Conservation (phyloP, 2,329 filamentous ascomycete species). For the Exophiala spinifera region DNA sequence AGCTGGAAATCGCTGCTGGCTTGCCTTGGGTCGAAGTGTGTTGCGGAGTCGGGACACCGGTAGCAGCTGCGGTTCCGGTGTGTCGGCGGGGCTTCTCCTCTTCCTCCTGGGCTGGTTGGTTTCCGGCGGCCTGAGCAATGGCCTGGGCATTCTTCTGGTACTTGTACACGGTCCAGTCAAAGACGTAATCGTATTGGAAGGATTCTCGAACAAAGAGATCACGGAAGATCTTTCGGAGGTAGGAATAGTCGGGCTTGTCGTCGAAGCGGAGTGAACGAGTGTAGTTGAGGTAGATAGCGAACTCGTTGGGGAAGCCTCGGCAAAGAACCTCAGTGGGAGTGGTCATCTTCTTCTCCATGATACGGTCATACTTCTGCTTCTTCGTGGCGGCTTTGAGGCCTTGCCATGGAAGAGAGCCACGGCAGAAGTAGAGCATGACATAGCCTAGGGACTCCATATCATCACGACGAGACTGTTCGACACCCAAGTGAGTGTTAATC, state of each 20-base stretch:
- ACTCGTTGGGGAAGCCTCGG: slow-evolving; percentile 98
- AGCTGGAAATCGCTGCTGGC: slow-evolving; percentile 69
- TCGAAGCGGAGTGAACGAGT: slow-evolving; percentile 97
- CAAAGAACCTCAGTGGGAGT: slow-evolving; percentile 95
- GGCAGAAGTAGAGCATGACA: slow-evolving; percentile 99
- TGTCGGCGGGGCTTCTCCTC: slow-evolving; percentile 73
- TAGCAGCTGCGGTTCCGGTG: slow-evolving; percentile 55
- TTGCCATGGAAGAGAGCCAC: slow-evolving; percentile 97
- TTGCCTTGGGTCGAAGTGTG: slow-evolving; percentile 59
- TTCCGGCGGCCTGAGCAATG: slow-evolving; percentile 76
- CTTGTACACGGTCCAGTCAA: slow-evolving; percentile 99
- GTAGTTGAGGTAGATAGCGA: slow-evolving; percentile 99
- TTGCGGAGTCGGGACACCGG: slow-evolving; percentile 55
- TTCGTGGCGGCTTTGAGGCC: slow-evolving; percentile 97
- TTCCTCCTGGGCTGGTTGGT: slow-evolving; percentile 62
- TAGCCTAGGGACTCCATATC: slow-evolving; percentile 99
- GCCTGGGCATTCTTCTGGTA: slow-evolving; percentile 99
- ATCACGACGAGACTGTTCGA: slow-evolving; percentile 97
- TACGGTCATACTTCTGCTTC: slow-evolving; percentile 99
- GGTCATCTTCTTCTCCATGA: slow-evolving; percentile 99
- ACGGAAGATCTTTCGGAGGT: slow-evolving; percentile 99
- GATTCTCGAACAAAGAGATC: slow-evolving; percentile 98
- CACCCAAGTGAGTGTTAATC: slow-evolving; percentile 97
- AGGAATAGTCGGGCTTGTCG: slow-evolving; percentile 99
- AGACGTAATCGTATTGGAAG: slow-evolving; percentile 99